Evolutionary conservation across 2,329 filamentous ascomycete genomes (phyloP).

Genomic region (Trichothecium roseum): DNA sequence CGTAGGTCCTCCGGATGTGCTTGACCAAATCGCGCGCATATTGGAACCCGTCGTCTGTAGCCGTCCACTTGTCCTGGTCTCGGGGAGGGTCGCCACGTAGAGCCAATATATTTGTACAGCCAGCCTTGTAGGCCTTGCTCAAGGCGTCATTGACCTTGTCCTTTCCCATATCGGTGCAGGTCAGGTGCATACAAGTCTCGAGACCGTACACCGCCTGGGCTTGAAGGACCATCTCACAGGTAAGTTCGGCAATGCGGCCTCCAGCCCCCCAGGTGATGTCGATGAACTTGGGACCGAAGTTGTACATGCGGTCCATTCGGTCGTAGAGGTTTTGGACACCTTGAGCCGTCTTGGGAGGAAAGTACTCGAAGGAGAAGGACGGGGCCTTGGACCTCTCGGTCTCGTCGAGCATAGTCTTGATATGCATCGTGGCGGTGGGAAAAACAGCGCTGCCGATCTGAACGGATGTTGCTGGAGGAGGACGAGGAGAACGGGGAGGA

Average conservation of each 20-base stretch:
- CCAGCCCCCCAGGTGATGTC: slow-evolving; percentile 98
- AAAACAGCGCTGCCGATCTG: neutral
- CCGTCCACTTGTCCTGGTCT: slow-evolving; percentile 90
- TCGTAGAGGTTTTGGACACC: slow-evolving; percentile 99
- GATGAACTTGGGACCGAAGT: slow-evolving; percentile 87
- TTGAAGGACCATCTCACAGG: slow-evolving; percentile 94
- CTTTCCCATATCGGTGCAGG: slow-evolving; percentile 94
- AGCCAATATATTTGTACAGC: slow-evolving; percentile 94
- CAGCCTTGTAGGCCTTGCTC: slow-evolving; percentile 79
- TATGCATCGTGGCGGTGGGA: slow-evolving; percentile 63
- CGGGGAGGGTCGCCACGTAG: slow-evolving; percentile 87
- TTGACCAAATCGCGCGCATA: slow-evolving; percentile 88
- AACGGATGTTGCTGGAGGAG: neutral
- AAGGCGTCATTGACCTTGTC: slow-evolving; percentile 87
- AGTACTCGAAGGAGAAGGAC: slow-evolving; percentile 98
- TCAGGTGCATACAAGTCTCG: slow-evolving; percentile 98
- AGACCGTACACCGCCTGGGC: slow-evolving; percentile 91
- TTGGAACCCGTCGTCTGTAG: slow-evolving; percentile 73
- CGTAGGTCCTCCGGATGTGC: slow-evolving; percentile 68
- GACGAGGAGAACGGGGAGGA: neutral
- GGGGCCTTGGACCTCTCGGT: slow-evolving; percentile 69
- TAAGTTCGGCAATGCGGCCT: slow-evolving; percentile 80
- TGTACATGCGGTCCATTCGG: slow-evolving; percentile 98
- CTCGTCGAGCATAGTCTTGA: slow-evolving; percentile 81
- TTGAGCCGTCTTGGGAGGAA: slow-evolving; percentile 93